Percentiles rank a stretch among this genome's conserved stretches.
Conservation (phyloP, 768 basidiomycete genomes). For the Leccinum pellstonianum region DNA sequence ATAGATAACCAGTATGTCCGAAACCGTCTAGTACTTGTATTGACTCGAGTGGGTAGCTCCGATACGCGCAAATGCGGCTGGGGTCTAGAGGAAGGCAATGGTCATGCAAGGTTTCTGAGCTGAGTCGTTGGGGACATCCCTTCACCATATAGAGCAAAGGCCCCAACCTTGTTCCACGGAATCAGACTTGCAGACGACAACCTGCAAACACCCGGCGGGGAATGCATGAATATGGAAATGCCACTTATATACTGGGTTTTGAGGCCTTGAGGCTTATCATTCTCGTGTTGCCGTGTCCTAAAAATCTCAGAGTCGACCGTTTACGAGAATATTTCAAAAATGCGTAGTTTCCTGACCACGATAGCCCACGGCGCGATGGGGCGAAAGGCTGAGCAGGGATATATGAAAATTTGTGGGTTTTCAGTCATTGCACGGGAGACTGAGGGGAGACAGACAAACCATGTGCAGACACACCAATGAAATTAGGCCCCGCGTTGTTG, state of each 20-base stretch:
- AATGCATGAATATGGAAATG: conserved; percentile 9
- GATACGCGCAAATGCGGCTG: not conserved
- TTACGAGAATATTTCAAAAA: too few relatives aligned
- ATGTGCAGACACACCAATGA: too few relatives aligned
- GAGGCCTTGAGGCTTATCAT: too few relatives aligned
- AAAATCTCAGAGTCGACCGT: too few relatives aligned
- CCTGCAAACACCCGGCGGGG: not conserved
- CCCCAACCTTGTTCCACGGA: conserved; percentile 2
- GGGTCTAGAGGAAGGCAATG: not conserved
- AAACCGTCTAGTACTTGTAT: conserved; percentile 2
- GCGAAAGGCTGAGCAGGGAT: too few relatives aligned
- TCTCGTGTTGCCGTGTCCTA: too few relatives aligned
- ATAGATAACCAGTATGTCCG: not conserved
- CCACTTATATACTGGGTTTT: not conserved
- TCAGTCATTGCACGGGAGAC: too few relatives aligned
- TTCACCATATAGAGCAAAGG: conserved; percentile 8
- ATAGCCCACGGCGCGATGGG: too few relatives aligned
- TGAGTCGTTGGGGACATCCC: not conserved
- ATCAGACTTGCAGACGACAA: not conserved
- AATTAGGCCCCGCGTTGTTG: too few relatives aligned
- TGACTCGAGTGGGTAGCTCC: not conserved
- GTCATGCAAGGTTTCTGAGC: conserved; percentile 4
- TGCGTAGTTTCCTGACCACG: too few relatives aligned
- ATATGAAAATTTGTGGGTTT: too few relatives aligned
- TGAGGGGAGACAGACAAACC: too few relatives aligned